Conservation (phyloP, 495 filamentous ascomycete species). For the Tuber umbilicatum region DNA sequence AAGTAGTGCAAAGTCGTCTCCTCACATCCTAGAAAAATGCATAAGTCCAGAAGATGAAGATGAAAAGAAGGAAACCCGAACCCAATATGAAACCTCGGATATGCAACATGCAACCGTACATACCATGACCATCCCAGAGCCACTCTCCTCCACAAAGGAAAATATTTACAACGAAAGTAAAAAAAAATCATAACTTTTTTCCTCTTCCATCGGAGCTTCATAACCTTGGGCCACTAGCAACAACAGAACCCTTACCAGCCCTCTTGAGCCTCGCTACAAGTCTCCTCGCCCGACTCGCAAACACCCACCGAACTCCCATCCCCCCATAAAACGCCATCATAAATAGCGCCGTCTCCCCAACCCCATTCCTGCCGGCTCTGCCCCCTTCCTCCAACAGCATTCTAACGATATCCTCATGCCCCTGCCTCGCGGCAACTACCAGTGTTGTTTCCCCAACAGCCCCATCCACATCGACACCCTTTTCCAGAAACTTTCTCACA, state of each 20-base stretch:
- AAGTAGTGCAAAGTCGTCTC: background rate
- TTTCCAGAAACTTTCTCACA: conserved; percentile 16
- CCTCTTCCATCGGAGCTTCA: background rate
- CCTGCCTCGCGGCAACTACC: conserved; percentile 21
- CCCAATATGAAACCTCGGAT: background rate
- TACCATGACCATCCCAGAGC: background rate
- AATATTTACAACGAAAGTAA: background rate
- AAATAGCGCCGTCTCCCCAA: background rate
- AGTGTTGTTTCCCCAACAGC: conserved; percentile 20
- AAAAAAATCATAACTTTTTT: background rate
- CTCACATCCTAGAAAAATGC: background rate
- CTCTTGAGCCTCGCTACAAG: background rate
- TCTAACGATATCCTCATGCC: conserved; percentile 25
- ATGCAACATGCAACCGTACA: background rate
- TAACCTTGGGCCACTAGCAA: background rate
- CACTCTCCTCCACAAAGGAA: background rate
- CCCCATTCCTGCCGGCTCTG: background rate
- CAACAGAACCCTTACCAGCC: background rate
- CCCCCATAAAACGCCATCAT: background rate
- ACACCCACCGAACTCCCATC: background rate
- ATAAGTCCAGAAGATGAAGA: background rate
- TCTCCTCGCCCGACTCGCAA: background rate
- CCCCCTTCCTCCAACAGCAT: conserved; percentile 26
- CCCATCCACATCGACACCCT: conserved; percentile 18
- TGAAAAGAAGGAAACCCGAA: background rate